phyloP scores from a whole-genome alignment of 116 monocot species.

The Zostera marina region DNA sequence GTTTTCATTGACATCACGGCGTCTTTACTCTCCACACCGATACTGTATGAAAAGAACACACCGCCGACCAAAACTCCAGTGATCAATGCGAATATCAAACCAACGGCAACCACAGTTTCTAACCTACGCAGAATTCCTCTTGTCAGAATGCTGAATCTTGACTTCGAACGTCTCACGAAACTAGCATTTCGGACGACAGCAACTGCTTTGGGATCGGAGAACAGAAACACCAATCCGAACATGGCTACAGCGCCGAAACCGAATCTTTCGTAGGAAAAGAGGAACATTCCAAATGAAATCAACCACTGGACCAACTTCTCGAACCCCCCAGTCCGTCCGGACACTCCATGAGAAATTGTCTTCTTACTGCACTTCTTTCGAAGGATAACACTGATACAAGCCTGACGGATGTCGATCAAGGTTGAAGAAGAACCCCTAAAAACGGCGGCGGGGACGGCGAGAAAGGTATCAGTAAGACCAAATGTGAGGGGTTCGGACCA shows the following conservation, averaged over 20 bases:
- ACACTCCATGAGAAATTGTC: background rate
- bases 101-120: conserved; percentile 41
- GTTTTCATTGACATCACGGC: conserved; percentile 36
- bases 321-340: conserved; percentile 11
- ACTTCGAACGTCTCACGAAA: conserved; percentile 2
- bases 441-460: conserved; percentile 32
- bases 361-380: background rate
- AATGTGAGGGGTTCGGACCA: conserved; percentile 36
- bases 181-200: conserved; percentile 14
- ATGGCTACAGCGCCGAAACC: conserved; percentile 16
- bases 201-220: conserved; percentile 13
- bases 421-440: conserved; percentile 27
- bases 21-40: conserved; percentile 54
- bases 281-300: conserved; percentile 33
- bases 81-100: conserved; percentile 37
- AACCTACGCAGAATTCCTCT: conserved; percentile 13
- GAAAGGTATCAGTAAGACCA: conserved; percentile 30
- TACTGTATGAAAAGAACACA: conserved; percentile 61
- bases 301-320: conserved; percentile 40
- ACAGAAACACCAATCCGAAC: conserved; percentile 14
- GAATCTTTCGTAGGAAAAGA: conserved; percentile 20
- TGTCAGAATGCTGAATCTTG: conserved; percentile 12
- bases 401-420: conserved; percentile 22
- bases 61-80: conserved; percentile 31
- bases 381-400: conserved; percentile 1